Base-by-base conservation (phyloP, 2,329 filamentous ascomycete species). In the Cladosporium sp. region DNA sequence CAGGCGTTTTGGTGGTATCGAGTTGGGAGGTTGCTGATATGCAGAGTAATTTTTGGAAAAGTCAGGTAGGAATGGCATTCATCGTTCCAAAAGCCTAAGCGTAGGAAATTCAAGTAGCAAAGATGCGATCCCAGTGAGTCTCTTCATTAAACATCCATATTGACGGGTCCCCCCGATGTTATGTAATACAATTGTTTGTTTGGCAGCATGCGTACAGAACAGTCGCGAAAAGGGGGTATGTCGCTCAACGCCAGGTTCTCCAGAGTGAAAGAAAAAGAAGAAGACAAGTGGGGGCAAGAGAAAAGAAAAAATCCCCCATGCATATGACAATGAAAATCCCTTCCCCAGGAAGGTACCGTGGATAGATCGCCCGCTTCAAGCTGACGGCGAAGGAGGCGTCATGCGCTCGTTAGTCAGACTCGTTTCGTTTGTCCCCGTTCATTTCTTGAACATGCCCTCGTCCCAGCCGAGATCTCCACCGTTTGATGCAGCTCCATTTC, bases 381-480 rank as follows among this genome's bases (percentile, higher is more conserved):
- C 22, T 9, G 22, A 9, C 22, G 22, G 22, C n/a, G n/a, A n/a
- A n/a, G n/a, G n/a, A n/a, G n/a, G n/a, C 22, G 22, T 27, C 22
- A 27, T 27, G 22, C 22, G 22, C 9, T 27, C 22, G 22, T 27
- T 9, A 27, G 22, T 27, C 22, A n/a, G n/a, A n/a, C n/a, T n/a
- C n/a, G n/a, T n/a, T n/a, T n/a, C n/a, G n/a, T n/a, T n/a, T n/a
- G n/a, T n/a, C n/a, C n/a, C 32, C 22, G 22, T 24, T 56, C 38
- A 59, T 30, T 51, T 55, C 54, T 57, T 60, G 47, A 66, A 66
- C 45, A 59, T 27, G 20, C 53, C 32, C 43, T 64, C 63, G 43
- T 65, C 61, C 63, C 63, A 66, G 22, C 63, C 63, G 17, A 66
- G 52, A 32, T 56, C 58, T 34, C 51, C 51, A 15, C 63, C 62